Evolutionary conservation across 495 filamentous ascomycete species (phyloP).

Genomic region (Cercophora newfieldiana): DNA sequence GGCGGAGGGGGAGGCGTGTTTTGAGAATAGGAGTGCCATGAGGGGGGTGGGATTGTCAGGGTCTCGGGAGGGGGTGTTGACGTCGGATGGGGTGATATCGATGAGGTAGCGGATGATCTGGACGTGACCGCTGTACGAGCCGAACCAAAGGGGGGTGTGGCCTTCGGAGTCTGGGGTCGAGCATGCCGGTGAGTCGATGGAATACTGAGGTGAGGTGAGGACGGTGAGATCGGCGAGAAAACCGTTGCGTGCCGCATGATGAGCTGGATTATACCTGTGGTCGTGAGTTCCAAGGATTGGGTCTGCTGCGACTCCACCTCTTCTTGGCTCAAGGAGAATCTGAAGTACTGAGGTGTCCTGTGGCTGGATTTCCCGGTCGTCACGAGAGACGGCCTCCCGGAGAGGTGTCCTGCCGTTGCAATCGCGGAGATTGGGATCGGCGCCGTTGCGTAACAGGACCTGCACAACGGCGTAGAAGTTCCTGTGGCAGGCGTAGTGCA

Average conservation of each 20-base stretch:
- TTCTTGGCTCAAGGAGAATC: background rate
- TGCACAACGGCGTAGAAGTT: constrained; percentile 13
- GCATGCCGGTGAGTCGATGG: background rate
- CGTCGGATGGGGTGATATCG: background rate
- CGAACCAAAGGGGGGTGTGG: constrained; percentile 16
- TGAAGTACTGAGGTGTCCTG: constrained; percentile 9
- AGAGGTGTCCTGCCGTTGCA: constrained; percentile 5
- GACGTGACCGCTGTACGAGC: background rate
- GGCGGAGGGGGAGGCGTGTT: background rate
- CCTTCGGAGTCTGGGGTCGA: background rate
- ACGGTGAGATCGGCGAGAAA: constrained; percentile 2
- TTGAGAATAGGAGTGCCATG: background rate
- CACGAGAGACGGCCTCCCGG: constrained; percentile 13
- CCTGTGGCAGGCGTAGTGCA: constrained; percentile 13
- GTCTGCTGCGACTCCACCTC: background rate
- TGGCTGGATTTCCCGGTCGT: constrained; percentile 15
- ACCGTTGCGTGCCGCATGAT: constrained; percentile 13
- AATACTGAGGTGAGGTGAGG: background rate
- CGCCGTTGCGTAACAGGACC: constrained; percentile 13
- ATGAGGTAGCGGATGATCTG: constrained; percentile 17
- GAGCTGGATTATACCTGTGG: constrained; percentile 4
- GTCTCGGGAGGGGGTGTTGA: constrained; percentile 2
- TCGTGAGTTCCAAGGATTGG: background rate
- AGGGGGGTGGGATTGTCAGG: constrained; percentile 15
- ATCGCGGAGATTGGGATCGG: constrained; percentile 11